Percentiles rank a stretch among this genome's conserved stretches.
These are phyloP conservation scores for Hebeloma cylindrosporum DNA, from an alignment of 768 basidiomycete species.

Conservation along the genomic window DNA sequence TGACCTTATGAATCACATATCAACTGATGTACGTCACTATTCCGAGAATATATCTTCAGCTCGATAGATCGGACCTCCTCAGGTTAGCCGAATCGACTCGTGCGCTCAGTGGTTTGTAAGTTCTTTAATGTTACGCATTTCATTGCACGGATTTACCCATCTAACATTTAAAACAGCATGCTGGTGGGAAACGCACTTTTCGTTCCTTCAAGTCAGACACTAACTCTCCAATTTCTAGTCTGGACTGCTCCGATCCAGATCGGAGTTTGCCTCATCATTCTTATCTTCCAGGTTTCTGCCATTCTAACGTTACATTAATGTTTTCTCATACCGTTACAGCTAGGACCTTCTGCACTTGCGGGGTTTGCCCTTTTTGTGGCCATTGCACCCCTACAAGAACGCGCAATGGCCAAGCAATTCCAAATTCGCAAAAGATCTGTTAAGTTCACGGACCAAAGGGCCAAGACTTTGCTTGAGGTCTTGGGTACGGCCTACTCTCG, in stretches of 20 bases:
- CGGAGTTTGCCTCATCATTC: slow-evolving; percentile 55
- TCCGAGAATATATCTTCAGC: background rate
- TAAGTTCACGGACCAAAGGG: slow-evolving; percentile 62
- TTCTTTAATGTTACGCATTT: slow-evolving; percentile 16
- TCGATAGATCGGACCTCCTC: background rate
- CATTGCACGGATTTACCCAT: background rate
- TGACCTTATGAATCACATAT: slow-evolving; percentile 59
- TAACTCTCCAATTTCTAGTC: slow-evolving; percentile 22
- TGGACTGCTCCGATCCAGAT: slow-evolving; percentile 75
- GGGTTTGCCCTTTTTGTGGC: slow-evolving; percentile 68
- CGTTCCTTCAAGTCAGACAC: background rate
- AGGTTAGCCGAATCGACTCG: slow-evolving; percentile 57
- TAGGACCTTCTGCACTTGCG: slow-evolving; percentile 69
- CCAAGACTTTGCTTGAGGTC: slow-evolving; percentile 65
- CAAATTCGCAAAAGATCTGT: slow-evolving; percentile 52
- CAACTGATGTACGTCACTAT: slow-evolving; percentile 56
- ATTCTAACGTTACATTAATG: background rate
- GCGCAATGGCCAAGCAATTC: slow-evolving; percentile 61
- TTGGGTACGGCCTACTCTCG: slow-evolving; percentile 37
- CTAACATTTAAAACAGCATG: slow-evolving; percentile 12
- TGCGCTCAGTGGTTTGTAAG: slow-evolving; percentile 75
- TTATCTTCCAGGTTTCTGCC: slow-evolving; percentile 49
- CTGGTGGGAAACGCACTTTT: slow-evolving; percentile 6
- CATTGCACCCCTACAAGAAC: slow-evolving; percentile 62
- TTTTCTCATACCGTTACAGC: slow-evolving; percentile 32